phyloP scores from a whole-genome alignment of 345 rosid genomes.

The Aegle marmelos region DNA sequence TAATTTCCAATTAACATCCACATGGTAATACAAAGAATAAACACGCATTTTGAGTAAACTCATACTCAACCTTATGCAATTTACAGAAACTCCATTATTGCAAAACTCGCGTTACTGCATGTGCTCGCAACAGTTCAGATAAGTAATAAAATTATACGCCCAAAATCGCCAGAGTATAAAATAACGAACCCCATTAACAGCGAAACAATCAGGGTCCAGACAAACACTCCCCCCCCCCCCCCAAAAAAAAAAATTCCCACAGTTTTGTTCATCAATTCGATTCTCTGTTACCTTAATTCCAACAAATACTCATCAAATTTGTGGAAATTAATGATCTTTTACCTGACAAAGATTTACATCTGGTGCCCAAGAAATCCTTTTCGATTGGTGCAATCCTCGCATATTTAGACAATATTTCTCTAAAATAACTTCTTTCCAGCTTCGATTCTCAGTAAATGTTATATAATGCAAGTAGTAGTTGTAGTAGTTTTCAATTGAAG shows the following conservation, averaged over 20 bases:
- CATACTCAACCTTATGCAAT: background rate
- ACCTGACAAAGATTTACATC: conserved; percentile 99
- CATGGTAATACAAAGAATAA: background rate
- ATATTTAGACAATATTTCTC: conserved; percentile 8
- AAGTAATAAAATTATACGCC: background rate
- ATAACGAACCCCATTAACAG: background rate
- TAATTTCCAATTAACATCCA: background rate
- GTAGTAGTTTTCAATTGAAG: conserved; percentile 1
- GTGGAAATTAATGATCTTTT: conserved; percentile 23
- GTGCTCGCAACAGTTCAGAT: background rate
- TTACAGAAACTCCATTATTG: background rate
- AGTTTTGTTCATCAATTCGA: background rate
- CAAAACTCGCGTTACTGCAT: background rate
- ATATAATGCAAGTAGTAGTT: background rate
- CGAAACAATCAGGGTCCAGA: background rate
- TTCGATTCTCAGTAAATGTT: conserved; percentile 28
- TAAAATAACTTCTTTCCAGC: conserved; percentile 20
- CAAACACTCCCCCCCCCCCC: background rate
- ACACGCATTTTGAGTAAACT: background rate
- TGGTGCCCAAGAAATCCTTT: conserved; percentile 87
- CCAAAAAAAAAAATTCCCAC: background rate
- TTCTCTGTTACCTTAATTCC: background rate
- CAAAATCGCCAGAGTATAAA: background rate
- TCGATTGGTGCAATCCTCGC: conserved; percentile 65
- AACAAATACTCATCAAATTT: conserved; percentile 7